Conservation (phyloP, 768 basidiomycete genomes). For the Sarcomyxa edulis region DNA sequence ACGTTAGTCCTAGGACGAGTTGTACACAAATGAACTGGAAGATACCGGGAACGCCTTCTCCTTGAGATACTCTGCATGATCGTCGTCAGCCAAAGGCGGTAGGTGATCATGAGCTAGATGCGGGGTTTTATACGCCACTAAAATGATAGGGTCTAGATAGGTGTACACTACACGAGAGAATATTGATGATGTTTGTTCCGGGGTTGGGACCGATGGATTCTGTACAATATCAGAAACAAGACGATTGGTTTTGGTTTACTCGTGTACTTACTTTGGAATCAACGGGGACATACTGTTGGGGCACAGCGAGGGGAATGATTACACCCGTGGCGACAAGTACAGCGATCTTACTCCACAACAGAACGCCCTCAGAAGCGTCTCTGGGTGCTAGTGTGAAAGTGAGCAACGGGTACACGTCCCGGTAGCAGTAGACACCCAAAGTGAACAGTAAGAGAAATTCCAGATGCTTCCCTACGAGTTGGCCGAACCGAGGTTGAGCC, state of each 20-base stretch:
- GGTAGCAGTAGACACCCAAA: slow-evolving; percentile 42
- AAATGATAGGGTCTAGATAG: slow-evolving; percentile 51
- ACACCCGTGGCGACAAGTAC: slow-evolving; percentile 37
- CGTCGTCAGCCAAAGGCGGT: slow-evolving; percentile 60
- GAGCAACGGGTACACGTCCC: slow-evolving; percentile 53
- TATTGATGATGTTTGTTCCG: slow-evolving; percentile 4
- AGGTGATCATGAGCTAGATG: slow-evolving; percentile 46
- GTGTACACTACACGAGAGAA: slow-evolving; percentile 23
- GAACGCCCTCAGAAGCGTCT: slow-evolving; percentile 37
- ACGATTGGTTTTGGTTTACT: slow-evolving; percentile 32
- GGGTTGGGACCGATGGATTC: slow-evolving; percentile 9
- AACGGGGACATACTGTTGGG: slow-evolving; percentile 50
- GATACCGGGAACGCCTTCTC: slow-evolving; percentile 21
- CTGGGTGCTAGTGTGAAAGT: slow-evolving; percentile 40
- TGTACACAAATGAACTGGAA: slow-evolving; percentile 18
- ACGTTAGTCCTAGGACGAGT: slow-evolving; percentile 18
- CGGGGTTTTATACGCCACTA: slow-evolving; percentile 32
- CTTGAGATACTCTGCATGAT: slow-evolving; percentile 26
- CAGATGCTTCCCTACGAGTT: slow-evolving; percentile 18
- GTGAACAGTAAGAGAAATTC: slow-evolving; percentile 23
- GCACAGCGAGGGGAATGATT: slow-evolving; percentile 45
- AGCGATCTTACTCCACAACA: slow-evolving; percentile 46
- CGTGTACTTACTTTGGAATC: slow-evolving; percentile 44
- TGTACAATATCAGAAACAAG: slow-evolving; percentile 37
- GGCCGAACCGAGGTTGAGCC: slow-evolving; percentile 22